These are phyloP conservation scores for Roridomyces roridus DNA, from an alignment of 768 basidiomycete species.

Conservation along the genomic window DNA sequence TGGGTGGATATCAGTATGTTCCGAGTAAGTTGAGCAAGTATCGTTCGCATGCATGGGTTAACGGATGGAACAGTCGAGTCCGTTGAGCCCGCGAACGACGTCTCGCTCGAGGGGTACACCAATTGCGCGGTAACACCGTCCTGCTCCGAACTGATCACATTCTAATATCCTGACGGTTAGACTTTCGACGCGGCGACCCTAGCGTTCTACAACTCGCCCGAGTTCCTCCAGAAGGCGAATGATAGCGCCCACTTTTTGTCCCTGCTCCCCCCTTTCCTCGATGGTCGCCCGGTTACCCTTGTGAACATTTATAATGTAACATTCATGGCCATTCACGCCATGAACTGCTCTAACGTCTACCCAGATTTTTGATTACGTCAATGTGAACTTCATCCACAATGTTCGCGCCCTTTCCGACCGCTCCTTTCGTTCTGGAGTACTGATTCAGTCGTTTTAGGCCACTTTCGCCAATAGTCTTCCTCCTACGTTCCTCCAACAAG, in stretches of 20 bases:
- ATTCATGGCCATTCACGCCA: constrained; percentile 31
- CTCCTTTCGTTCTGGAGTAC: too few relatives aligned
- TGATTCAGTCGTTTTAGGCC: too few relatives aligned
- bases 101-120: constrained; percentile 82
- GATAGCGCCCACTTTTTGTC: constrained; percentile 44
- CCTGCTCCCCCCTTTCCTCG: constrained; percentile 45
- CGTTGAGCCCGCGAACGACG: constrained; percentile 81
- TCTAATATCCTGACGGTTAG: too few relatives aligned
- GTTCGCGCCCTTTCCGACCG: too few relatives aligned
- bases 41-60: too few relatives aligned
- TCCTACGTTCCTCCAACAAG: constrained; percentile 44
- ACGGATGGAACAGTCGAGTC: too few relatives aligned
- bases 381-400: constrained; percentile 59
- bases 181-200: constrained; percentile 40
- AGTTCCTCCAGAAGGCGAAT: constrained; percentile 39
- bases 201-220: constrained; percentile 46
- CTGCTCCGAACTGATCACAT: too few relatives aligned
- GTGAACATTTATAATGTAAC: constrained; percentile 42
- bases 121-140: constrained; percentile 47
- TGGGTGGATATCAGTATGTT: constrained; percentile 86
- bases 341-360: background rate
- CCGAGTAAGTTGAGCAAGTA: constrained; percentile 67
- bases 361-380: constrained; percentile 58
- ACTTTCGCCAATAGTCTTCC: constrained; percentile 47
- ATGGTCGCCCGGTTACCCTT: constrained; percentile 40